Percentiles rank a stretch among this genome's conserved stretches.
These are phyloP conservation scores for Rhododendron vialii DNA, from an alignment of 148 eudicot species.

Conservation along the genomic window DNA sequence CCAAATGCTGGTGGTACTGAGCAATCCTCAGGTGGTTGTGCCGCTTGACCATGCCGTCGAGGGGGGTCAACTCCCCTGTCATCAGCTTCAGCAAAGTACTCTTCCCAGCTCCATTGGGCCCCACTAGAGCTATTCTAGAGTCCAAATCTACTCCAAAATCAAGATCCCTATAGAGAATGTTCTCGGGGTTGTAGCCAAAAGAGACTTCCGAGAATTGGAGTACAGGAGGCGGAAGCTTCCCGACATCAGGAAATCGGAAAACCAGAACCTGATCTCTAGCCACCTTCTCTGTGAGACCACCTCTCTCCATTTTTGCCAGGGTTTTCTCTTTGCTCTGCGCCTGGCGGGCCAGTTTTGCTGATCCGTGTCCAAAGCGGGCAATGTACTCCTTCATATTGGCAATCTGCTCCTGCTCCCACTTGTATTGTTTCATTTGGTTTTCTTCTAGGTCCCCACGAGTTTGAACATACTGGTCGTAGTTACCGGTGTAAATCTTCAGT, in stretches of 20 bases:
- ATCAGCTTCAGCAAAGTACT: conserved; percentile 91
- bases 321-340: conserved; percentile 95
- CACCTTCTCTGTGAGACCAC: conserved; percentile 87
- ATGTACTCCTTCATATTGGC: conserved; percentile 87
- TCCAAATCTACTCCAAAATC: conserved; percentile 92
- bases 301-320: conserved; percentile 90
- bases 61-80: conserved; percentile 77
- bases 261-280: conserved; percentile 51
- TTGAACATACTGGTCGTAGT: conserved; percentile 79
- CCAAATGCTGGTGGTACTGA: conserved; percentile 82
- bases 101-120: conserved; percentile 90
- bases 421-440: conserved; percentile 95
- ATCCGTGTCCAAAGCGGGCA: conserved; percentile 92
- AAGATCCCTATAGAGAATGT: conserved; percentile 59
- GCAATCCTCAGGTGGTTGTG: conserved; percentile 89
- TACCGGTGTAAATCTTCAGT: conserved; percentile 67
- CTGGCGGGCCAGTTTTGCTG: conserved; percentile 90
- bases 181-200: conserved; percentile 81
- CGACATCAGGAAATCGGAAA: conserved; percentile 77
- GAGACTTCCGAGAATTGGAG: conserved; percentile 80
- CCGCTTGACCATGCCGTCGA: conserved; percentile 82
- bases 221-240: conserved; percentile 94
- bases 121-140: conserved; percentile 84
- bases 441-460: conserved; percentile 87
- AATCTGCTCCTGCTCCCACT: conserved; percentile 96